These are phyloP conservation scores for Phlyctochytrium planicorne DNA, from an alignment of 192 early-diverging fungal genomes.

Conservation along the genomic window DNA sequence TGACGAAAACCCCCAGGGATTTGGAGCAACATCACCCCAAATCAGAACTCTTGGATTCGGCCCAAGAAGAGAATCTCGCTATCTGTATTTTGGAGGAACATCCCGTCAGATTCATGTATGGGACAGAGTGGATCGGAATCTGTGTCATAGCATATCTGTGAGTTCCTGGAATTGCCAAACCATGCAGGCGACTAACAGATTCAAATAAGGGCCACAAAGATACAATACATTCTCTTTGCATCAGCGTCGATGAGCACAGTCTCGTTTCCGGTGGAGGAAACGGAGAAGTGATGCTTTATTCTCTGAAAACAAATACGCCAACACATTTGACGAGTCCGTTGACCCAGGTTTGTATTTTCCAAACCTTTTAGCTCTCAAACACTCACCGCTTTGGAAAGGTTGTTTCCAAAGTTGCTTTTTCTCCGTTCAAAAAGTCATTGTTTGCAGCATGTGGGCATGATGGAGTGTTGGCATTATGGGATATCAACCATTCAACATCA, in stretches of 20 bases:
- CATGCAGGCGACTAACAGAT: background rate
- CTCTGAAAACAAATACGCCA: constrained; percentile 33
- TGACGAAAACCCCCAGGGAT: too few relatives aligned
- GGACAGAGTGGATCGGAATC: constrained; percentile 24
- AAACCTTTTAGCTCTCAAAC: background rate
- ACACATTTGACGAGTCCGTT: constrained; percentile 26
- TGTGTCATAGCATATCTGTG: constrained; percentile 6
- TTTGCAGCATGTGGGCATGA: constrained; percentile 41
- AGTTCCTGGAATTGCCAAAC: constrained; percentile 12
- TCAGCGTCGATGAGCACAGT: constrained; percentile 33
- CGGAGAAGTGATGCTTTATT: constrained; percentile 31
- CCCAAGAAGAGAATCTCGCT: constrained; percentile 13
- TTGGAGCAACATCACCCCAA: background rate
- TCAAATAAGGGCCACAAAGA: constrained; percentile 15
- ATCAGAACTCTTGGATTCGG: constrained; percentile 12
- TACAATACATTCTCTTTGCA: constrained; percentile 10
- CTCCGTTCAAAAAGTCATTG: constrained; percentile 37
- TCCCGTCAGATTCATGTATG: constrained; percentile 15
- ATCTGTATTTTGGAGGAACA: constrained; percentile 26
- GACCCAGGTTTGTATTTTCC: constrained; percentile 20
- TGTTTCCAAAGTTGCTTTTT: constrained; percentile 36
- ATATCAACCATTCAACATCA: constrained; percentile 22
- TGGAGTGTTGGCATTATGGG: constrained; percentile 39
- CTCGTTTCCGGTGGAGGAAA: constrained; percentile 14
- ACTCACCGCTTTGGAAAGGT: constrained; percentile 17